Evolutionary conservation across 1,284 basidiomycete species (phyloP), one percentile per base, ranked within the genome.

Genomic region (Tylopilus sp.): DNA sequence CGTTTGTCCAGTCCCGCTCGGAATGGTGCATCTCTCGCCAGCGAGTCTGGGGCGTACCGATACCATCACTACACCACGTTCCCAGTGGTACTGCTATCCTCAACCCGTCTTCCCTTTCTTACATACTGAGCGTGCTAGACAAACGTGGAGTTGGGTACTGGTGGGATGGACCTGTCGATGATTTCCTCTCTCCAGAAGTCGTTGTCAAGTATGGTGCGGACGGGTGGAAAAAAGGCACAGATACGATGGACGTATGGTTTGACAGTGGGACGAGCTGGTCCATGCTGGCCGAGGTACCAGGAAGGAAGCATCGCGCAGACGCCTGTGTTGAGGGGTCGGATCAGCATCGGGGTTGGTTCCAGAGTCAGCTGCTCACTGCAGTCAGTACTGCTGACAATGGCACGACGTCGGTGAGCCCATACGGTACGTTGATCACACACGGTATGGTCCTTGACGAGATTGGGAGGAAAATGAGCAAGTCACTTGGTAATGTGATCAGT

Each of bases 21-120:
- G 97, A 99, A 71, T 99, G 97, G 97, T 99, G 97, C 65, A 98
- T 99, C 51, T 99, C 96, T 28, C 86, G 97, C 3, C 97, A 99
- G 66, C 87, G 97, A 15, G 88, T 90, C 15, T 99, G 97, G 97
- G 97, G 97, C 28, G 92, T 98, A 1, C 97, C 97, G 1, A 97
- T 99, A 53, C 96, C 95, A 0, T 87, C 92, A 1, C 71, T 99
- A 1, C 82, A 95, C 63, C 84, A 89, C 57, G 67, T 75, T 1
- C 74, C 75, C 1, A 82, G 82, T 1, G 83, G 84, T 42, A 74
- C 77, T 21, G 79, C 86, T 0, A 65, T 93, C 35, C 80, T 98
- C 44, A 81, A 86, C 44, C 59, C 73, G 1, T 74, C 75, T 10
- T 87, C 86, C 2, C 74, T 99, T 23, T 72, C 79, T 10, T 86